Conservation (phyloP, 805 yeast species). For the Candida sithepensis region DNA sequence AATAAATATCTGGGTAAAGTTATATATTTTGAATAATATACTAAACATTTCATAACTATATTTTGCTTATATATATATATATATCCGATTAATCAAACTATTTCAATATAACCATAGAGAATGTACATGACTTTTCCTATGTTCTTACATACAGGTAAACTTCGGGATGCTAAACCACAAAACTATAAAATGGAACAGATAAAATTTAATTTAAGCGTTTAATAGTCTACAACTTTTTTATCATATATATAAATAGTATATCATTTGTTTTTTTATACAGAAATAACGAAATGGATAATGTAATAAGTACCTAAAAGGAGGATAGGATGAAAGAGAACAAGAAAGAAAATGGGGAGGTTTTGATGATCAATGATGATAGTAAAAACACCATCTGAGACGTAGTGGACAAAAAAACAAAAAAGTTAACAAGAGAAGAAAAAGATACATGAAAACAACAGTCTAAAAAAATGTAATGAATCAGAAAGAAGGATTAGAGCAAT, state of each 20-base stretch:
- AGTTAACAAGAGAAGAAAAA: not conserved
- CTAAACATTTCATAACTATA: not conserved
- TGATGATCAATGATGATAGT: not conserved
- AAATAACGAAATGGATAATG: slow-evolving; percentile 2
- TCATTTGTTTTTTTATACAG: slow-evolving; percentile 2
- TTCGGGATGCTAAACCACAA: no score
- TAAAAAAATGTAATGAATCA: not conserved
- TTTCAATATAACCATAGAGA: no score
- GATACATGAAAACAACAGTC: not conserved
- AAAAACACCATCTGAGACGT: not conserved
- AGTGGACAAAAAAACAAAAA: not conserved
- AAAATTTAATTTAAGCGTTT: not conserved
- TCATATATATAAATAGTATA: not conserved
- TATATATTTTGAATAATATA: not conserved
- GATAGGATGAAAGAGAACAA: not conserved
- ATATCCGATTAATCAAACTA: no score
- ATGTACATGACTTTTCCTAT: no score
- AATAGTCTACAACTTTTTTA: no score
- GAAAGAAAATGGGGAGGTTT: not conserved
- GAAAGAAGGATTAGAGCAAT: not conserved
- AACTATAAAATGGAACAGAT: no score
- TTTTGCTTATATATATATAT: not conserved
- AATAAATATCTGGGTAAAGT: not conserved
- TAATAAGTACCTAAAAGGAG: not conserved
- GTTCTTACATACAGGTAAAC: no score